phyloP scores from a whole-genome alignment of 148 eudicot genomes.

The Rhododendron williamsianum region DNA sequence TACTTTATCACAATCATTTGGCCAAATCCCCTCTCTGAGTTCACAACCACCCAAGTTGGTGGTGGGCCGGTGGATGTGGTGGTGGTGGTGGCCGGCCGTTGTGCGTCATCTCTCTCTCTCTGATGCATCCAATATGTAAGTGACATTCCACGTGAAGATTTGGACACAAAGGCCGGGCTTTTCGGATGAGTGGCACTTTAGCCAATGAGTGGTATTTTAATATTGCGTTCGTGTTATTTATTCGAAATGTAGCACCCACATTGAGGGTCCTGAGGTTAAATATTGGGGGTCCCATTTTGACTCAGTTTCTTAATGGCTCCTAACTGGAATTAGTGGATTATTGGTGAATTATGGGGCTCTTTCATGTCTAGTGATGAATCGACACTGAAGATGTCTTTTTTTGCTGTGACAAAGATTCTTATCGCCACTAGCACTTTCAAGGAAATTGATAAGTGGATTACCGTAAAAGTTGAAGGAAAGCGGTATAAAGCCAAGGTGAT shows the following conservation, averaged over 20 bases:
- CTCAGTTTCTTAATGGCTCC: background rate
- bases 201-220: background rate
- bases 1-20: too few relatives aligned
- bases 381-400: too few relatives aligned
- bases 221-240: too few relatives aligned
- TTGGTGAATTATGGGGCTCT: too few relatives aligned
- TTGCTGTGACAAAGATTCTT: too few relatives aligned
- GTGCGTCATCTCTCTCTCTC: background rate
- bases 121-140: background rate
- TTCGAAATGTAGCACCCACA: background rate
- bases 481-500: too few relatives aligned
- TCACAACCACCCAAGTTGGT: too few relatives aligned
- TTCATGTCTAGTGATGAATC: too few relatives aligned
- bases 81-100: background rate
- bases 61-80: background rate
- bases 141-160: slow-evolving; percentile 33
- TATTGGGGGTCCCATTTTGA: background rate
- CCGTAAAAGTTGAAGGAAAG: too few relatives aligned
- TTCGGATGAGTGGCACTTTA: slow-evolving; percentile 10
- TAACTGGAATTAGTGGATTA: background rate
- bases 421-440: too few relatives aligned
- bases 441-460: too few relatives aligned
- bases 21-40: too few relatives aligned
- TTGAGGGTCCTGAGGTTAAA: background rate
- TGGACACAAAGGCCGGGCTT: background rate